phyloP scores from a whole-genome alignment of 2,329 filamentous ascomycete genomes.

The Emmonsia crescens region DNA sequence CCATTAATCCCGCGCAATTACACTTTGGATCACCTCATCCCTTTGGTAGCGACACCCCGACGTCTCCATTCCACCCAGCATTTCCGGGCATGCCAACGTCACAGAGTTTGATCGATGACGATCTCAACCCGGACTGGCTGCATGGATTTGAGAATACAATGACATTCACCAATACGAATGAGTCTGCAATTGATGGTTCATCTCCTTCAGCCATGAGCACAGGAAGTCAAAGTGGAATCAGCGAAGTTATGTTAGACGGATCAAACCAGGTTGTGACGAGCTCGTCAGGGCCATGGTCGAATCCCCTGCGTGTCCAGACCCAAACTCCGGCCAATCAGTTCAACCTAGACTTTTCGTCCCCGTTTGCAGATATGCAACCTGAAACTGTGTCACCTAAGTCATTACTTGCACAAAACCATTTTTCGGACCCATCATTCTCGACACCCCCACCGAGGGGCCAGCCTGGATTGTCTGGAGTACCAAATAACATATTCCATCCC shows the following conservation, averaged over 20 bases:
- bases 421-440: constrained; percentile 63
- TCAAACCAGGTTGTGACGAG: constrained; percentile 48
- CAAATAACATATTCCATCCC: constrained; percentile 41
- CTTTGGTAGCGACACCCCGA: constrained; percentile 31
- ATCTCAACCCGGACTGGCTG: constrained; percentile 77
- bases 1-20: constrained; percentile 51
- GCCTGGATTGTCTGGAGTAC: constrained; percentile 55
- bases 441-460: constrained; percentile 68
- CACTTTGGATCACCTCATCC: constrained; percentile 52
- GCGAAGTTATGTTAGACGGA: constrained; percentile 83
- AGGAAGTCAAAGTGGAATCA: constrained; percentile 80
- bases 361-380: constrained; percentile 62
- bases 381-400: constrained; percentile 70
- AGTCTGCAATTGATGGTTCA: constrained; percentile 79
- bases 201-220: constrained; percentile 95
- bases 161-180: constrained; percentile 57
- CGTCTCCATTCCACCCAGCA: constrained; percentile 32
- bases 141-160: constrained; percentile 70
- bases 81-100: constrained; percentile 45
- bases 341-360: constrained; percentile 61
- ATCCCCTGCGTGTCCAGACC: constrained; percentile 57
- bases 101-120: constrained; percentile 50
- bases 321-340: constrained; percentile 57
- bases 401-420: constrained; percentile 56
- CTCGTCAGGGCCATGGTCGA: constrained; percentile 56